A percentile compares a stretch with the other conserved stretches of the same genome.
Conservation (phyloP, 768 basidiomycete species). For the Serendipita sp. region DNA sequence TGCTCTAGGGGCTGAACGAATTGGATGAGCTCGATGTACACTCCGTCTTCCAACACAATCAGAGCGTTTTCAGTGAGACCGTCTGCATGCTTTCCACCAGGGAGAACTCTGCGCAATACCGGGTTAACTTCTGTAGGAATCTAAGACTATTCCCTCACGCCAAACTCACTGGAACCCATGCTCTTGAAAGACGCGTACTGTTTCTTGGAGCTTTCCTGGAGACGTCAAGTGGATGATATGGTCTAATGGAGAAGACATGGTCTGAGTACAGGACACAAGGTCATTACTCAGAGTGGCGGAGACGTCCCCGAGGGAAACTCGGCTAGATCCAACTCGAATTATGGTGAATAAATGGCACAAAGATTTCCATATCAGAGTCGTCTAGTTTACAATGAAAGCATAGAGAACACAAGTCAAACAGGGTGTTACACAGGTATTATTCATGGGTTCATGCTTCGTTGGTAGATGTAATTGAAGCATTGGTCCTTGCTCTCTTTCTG, state of each 20-base stretch:
- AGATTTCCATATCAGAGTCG: no score
- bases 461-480: not conserved
- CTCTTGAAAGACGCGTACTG: conserved; percentile 34
- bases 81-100: conserved; percentile 48
- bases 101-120: conserved; percentile 33
- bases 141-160: not conserved
- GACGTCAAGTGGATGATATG: conserved; percentile 61
- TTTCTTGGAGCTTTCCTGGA: conserved; percentile 36
- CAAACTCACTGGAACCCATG: conserved; percentile 47
- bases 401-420: no score
- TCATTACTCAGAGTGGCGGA: no score
- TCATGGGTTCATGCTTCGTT: not conserved
- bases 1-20: conserved; percentile 37
- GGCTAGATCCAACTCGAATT: no score
- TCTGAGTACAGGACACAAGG: not conserved
- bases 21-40: conserved; percentile 53
- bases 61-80: conserved; percentile 51
- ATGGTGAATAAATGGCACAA: no score
- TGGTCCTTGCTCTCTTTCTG: not conserved
- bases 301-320: no score
- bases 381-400: no score
- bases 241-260: conserved; percentile 24
- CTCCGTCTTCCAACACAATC: conserved; percentile 41
- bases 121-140: not conserved
- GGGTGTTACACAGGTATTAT: no score